Percentiles rank a stretch among this genome's conserved stretches.
Conservation (phyloP, 805 yeast genomes). For the Candida odintsovae region DNA sequence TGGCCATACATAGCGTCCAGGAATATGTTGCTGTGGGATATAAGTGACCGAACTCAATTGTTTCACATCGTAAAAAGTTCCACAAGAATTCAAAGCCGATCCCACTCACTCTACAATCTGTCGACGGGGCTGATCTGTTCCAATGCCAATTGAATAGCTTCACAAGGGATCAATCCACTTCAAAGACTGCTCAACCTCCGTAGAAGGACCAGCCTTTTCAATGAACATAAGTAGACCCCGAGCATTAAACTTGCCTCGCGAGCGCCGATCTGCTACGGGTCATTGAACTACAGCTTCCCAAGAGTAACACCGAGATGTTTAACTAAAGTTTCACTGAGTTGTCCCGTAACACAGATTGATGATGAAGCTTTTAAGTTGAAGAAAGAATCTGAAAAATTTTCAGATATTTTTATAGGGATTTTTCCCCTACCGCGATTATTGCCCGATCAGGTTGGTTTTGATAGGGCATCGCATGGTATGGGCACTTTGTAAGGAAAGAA, state of each 20-base stretch:
- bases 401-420: not conserved
- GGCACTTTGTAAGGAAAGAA: slow-evolving; percentile 1
- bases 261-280: slow-evolving; percentile 62
- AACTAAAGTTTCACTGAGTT: slow-evolving; percentile 32
- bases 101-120: slow-evolving; percentile 79
- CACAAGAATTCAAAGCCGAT: slow-evolving; percentile 53
- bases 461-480: slow-evolving; percentile 6
- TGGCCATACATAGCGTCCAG: slow-evolving; percentile 97
- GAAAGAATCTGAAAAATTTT: slow-evolving; percentile 7
- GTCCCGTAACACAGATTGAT: slow-evolving; percentile 50
- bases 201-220: slow-evolving; percentile 20
- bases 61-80: slow-evolving; percentile 12
- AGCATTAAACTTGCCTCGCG: slow-evolving; percentile 28
- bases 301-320: slow-evolving; percentile 18
- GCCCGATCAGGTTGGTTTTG: slow-evolving; percentile 4
- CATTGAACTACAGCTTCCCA: slow-evolving; percentile 19
- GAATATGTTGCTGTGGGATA: slow-evolving; percentile 92
- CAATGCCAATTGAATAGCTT: slow-evolving; percentile 27
- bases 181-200: slow-evolving; percentile 51
- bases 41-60: slow-evolving; percentile 34
- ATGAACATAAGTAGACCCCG: slow-evolving; percentile 18
- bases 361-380: slow-evolving; percentile 2
- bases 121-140: slow-evolving; percentile 96
- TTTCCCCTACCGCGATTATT: not conserved
- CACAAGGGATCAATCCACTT: not conserved